Percentiles rank a stretch among this genome's conserved stretches.
phyloP scores from a whole-genome alignment of 1,139 yeast genomes.

The Taphrina wiesneri region DNA sequence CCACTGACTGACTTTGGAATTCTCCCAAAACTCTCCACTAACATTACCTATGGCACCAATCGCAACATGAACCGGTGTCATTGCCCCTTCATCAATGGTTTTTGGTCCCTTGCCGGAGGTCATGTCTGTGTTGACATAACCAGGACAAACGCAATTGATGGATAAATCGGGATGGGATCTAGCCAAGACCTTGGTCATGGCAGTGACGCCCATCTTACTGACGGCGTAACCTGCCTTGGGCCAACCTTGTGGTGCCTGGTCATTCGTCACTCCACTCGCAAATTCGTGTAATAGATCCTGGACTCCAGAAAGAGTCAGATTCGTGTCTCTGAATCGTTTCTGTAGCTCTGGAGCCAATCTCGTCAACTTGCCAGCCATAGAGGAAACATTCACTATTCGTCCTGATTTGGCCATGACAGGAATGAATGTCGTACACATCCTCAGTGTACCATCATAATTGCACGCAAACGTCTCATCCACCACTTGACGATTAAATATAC shows the following conservation, averaged over 20 bases:
- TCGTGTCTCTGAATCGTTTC: not conserved
- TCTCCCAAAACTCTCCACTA: slow-evolving; percentile 2
- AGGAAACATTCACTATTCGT: slow-evolving; percentile 4
- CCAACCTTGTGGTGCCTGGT: slow-evolving; percentile 6
- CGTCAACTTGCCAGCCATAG: not conserved
- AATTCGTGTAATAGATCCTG: not conserved
- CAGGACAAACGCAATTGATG: slow-evolving; percentile 8
- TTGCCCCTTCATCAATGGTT: slow-evolving; percentile 3
- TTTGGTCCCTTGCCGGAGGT: not conserved
- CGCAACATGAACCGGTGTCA: slow-evolving; percentile 5
- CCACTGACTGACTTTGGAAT: not conserved
- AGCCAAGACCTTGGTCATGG: slow-evolving; percentile 1
- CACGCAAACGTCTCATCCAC: not conserved
- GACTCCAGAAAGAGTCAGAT: not conserved
- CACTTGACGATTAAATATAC: not conserved
- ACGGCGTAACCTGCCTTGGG: slow-evolving; percentile 13
- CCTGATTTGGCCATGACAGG: not conserved
- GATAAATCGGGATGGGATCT: not conserved
- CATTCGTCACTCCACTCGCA: not conserved
- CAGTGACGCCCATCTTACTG: slow-evolving; percentile 7
- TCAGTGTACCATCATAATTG: not conserved
- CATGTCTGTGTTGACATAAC: slow-evolving; percentile 4
- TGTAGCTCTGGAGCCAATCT: not conserved
- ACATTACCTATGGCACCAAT: not conserved
- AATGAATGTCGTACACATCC: not conserved